Conservation (phyloP, 2,329 filamentous ascomycete genomes). For the Ophiostoma himal-ulmi region DNA sequence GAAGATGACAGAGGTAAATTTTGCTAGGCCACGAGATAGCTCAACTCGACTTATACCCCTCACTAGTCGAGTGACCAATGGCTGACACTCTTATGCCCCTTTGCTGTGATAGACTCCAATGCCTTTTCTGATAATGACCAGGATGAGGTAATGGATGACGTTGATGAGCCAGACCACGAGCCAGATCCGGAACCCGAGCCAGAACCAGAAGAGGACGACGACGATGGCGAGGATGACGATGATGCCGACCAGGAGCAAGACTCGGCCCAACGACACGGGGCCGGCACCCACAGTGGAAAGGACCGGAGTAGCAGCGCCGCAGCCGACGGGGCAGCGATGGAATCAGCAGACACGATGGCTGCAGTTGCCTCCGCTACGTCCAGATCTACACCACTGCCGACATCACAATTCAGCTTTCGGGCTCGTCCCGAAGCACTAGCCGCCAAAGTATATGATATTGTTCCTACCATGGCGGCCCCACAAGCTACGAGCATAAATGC, state of each 20-base stretch:
- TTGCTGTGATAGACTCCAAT: constrained; percentile 33
- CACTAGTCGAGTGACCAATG: not conserved
- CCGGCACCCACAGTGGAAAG: not conserved
- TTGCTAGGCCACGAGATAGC: not conserved
- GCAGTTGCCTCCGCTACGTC: constrained; percentile 22
- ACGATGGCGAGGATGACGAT: constrained; percentile 34
- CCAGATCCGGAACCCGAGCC: constrained; percentile 34
- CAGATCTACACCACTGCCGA: constrained; percentile 29
- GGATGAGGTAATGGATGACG: constrained; percentile 54
- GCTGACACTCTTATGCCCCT: not conserved
- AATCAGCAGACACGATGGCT: constrained; percentile 22
- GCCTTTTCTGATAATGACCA: constrained; percentile 47
- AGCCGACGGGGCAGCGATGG: constrained; percentile 23
- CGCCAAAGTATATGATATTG: constrained; percentile 83
- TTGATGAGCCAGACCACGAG: constrained; percentile 34
- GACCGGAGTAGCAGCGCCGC: constrained; percentile 25
- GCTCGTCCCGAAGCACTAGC: constrained; percentile 73
- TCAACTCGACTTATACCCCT: not conserved
- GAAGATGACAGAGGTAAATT: constrained; percentile 31
- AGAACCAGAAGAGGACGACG: constrained; percentile 35
- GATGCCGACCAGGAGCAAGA: constrained; percentile 32
- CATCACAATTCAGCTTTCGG: constrained; percentile 46
- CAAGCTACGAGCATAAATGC: constrained; percentile 95
- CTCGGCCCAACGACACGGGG: constrained; percentile 20
- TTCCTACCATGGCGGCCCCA: constrained; percentile 92